Conservation (phyloP, 768 basidiomycete genomes). For the Lactifluus subvellereus region DNA sequence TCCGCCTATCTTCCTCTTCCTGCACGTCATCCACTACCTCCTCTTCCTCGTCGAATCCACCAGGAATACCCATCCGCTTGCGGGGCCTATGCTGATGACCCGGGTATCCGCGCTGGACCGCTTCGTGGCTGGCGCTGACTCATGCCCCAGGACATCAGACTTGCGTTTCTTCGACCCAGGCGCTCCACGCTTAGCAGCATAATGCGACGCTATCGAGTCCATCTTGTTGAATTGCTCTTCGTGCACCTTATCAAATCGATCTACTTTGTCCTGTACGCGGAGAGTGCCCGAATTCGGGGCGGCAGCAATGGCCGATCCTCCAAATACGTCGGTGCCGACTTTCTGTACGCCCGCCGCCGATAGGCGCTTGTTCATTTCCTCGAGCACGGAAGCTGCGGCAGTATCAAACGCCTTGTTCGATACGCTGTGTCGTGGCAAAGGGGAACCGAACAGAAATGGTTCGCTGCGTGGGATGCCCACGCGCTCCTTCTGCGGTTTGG, state of each 20-base stretch:
- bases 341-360: slow-evolving; percentile 49
- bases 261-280: slow-evolving; percentile 14
- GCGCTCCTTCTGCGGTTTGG: slow-evolving; percentile 24
- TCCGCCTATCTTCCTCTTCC: slow-evolving; percentile 35
- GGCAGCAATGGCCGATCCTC: slow-evolving; percentile 25
- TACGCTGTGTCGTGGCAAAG: slow-evolving; percentile 54
- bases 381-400: slow-evolving; percentile 65
- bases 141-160: slow-evolving; percentile 47
- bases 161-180: slow-evolving; percentile 38
- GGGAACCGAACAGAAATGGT: slow-evolving; percentile 76
- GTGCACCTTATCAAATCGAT: slow-evolving; percentile 54
- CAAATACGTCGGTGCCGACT: slow-evolving; percentile 43
- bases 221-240: slow-evolving; percentile 65
- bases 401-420: slow-evolving; percentile 62
- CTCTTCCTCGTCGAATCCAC: slow-evolving; percentile 49
- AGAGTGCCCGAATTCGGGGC: slow-evolving; percentile 3
- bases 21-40: slow-evolving; percentile 36
- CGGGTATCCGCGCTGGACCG: slow-evolving; percentile 35
- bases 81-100: slow-evolving; percentile 44
- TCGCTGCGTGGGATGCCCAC: slow-evolving; percentile 31
- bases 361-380: slow-evolving; percentile 77
- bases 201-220: slow-evolving; percentile 63
- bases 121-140: slow-evolving; percentile 28
- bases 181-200: slow-evolving; percentile 38
- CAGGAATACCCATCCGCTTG: slow-evolving; percentile 44